phyloP scores from a whole-genome alignment of 2,329 filamentous ascomycete genomes.

The Helotiales sp. region DNA sequence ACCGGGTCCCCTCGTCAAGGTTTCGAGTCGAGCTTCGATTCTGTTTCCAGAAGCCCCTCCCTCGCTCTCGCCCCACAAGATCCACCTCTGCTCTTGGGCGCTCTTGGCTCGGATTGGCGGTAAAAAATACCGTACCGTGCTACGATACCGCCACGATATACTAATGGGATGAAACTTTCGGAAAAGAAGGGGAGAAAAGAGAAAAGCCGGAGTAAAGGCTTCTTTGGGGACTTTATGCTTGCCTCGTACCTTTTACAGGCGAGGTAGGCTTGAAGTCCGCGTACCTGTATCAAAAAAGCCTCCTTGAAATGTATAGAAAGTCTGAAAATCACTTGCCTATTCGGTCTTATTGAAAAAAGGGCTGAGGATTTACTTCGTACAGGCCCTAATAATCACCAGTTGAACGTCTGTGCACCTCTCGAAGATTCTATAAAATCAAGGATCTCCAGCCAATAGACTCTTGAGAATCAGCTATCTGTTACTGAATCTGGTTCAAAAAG shows the following conservation, averaged over 20 bases:
- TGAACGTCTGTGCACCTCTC: too few relatives aligned
- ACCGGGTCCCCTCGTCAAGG: too few relatives aligned
- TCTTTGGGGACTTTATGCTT: background rate
- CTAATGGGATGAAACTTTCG: too few relatives aligned
- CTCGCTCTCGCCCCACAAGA: background rate
- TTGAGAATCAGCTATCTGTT: too few relatives aligned
- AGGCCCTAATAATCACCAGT: background rate
- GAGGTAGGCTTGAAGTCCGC: too few relatives aligned
- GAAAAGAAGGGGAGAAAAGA: too few relatives aligned
- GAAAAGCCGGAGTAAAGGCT: background rate
- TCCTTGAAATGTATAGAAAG: too few relatives aligned
- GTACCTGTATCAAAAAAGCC: background rate
- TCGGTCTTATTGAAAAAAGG: background rate
- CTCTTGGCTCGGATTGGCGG: background rate
- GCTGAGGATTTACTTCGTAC: background rate
- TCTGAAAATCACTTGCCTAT: slow-evolving; percentile 1
- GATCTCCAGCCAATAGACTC: too few relatives aligned
- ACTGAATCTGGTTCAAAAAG: too few relatives aligned
- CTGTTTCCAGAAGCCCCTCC: background rate
- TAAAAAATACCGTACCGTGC: background rate
- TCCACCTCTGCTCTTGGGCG: background rate
- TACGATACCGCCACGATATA: too few relatives aligned
- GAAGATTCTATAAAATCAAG: too few relatives aligned
- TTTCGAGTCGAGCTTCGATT: background rate
- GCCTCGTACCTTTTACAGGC: background rate